phyloP scores from a whole-genome alignment of 768 basidiomycete genomes.

The Calvatia gigantea region DNA sequence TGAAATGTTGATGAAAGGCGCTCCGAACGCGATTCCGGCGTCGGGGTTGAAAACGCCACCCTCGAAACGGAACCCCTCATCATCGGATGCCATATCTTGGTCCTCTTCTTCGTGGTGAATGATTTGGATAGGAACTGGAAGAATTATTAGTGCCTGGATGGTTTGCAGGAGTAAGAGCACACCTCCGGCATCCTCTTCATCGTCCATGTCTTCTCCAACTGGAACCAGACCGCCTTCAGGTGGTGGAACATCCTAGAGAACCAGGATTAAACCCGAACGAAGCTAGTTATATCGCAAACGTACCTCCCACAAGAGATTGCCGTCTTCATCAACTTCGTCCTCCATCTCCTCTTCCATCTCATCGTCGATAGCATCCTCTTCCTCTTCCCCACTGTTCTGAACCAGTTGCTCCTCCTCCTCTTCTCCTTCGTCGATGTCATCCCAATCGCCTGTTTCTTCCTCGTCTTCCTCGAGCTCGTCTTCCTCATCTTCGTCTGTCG shows the following conservation, averaged over 20 bases:
- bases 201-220: conserved; percentile 49
- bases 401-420: conserved; percentile 66
- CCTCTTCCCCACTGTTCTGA: conserved; percentile 47
- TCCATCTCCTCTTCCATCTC: conserved; percentile 50
- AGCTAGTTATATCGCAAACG: background rate
- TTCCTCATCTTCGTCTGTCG: conserved; percentile 65
- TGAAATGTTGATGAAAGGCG: conserved; percentile 45
- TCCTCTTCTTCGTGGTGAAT: conserved; percentile 63
- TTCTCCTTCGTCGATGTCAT: conserved; percentile 60
- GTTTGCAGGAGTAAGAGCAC: conserved; percentile 12
- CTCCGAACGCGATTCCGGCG: conserved; percentile 53
- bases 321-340: conserved; percentile 29
- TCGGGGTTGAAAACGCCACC: conserved; percentile 37
- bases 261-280: background rate
- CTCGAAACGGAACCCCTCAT: conserved; percentile 53
- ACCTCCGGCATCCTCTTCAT: conserved; percentile 63
- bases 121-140: conserved; percentile 45
- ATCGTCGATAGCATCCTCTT: conserved; percentile 50
- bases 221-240: conserved; percentile 42
- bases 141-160: conserved; percentile 5
- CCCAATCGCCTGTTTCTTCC: conserved; percentile 46
- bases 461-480: conserved; percentile 48
- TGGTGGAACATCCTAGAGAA: conserved; percentile 48
- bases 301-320: conserved; percentile 34
- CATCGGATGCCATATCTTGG: conserved; percentile 61